Percentiles rank a stretch among this genome's conserved stretches.
Evolutionary conservation across 768 basidiomycete genomes (phyloP).

Genomic region (Leucocoprinus sp.): DNA sequence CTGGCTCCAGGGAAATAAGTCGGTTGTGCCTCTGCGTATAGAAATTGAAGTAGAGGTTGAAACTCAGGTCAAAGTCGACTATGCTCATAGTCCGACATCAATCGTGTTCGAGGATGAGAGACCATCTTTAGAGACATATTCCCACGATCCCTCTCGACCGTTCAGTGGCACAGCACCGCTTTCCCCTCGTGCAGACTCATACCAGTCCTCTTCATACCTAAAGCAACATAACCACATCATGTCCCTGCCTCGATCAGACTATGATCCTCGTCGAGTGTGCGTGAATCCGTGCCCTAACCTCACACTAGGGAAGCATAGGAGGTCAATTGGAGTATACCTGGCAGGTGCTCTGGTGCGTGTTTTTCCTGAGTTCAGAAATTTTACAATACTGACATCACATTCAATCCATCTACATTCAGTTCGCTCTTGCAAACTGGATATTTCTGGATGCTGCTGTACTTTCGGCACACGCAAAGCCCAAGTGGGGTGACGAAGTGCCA

Average conservation of each 20-base stretch:
- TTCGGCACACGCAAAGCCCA: constrained; percentile 77
- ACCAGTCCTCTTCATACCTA: constrained; percentile 8
- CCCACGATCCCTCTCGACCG: constrained; percentile 19
- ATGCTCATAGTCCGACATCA: background rate
- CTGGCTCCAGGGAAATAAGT: background rate
- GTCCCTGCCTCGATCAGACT: constrained; percentile 63
- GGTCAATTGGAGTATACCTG: constrained; percentile 82
- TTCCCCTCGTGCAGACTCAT: constrained; percentile 15
- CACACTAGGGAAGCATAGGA: constrained; percentile 65
- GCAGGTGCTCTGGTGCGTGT: constrained; percentile 75
- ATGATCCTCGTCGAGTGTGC: constrained; percentile 85
- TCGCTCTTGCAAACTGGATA: constrained; percentile 90
- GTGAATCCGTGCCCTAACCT: constrained; percentile 79
- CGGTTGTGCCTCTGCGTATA: background rate
- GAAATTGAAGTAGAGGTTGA: constrained; percentile 21
- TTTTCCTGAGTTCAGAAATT: constrained; percentile 1
- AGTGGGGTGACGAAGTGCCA: constrained; percentile 52
- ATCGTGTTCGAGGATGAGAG: background rate
- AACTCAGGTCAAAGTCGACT: constrained; percentile 19
- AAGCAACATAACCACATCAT: constrained; percentile 22
- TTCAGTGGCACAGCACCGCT: constrained; percentile 14
- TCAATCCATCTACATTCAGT: no score
- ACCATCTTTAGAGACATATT: constrained; percentile 13
- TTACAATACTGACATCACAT: background rate
- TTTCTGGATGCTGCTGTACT: constrained; percentile 91